phyloP scores from a whole-genome alignment of 2,329 filamentous ascomycete species.

The Trichoderma afroharzianum region DNA sequence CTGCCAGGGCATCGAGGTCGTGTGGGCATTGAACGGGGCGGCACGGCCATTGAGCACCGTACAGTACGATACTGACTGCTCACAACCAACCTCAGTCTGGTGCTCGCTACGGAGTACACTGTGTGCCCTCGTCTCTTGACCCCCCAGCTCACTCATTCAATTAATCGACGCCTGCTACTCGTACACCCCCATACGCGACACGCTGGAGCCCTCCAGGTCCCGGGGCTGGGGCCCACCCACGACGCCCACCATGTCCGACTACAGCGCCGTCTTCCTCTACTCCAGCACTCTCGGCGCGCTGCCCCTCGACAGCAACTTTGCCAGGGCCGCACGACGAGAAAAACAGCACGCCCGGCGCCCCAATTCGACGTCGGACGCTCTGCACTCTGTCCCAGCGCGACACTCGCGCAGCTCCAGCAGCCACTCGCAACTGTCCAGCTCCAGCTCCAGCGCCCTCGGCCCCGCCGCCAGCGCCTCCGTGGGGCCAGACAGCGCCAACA shows the following conservation, averaged over 20 bases:
- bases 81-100: no score
- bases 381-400: background rate
- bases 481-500: conserved; percentile 3
- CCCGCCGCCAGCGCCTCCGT: conserved; percentile 15
- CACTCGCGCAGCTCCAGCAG: conserved; percentile 19
- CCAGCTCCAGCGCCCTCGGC: conserved; percentile 6
- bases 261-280: conserved; percentile 14
- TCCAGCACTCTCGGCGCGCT: conserved; percentile 14
- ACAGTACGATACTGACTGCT: background rate
- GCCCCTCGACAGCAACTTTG: conserved; percentile 4
- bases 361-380: conserved; percentile 13
- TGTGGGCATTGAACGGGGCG: background rate
- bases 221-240: background rate
- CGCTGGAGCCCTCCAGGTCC: background rate
- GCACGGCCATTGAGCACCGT: background rate
- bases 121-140: background rate
- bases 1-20: background rate
- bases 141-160: background rate
- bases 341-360: conserved; percentile 16
- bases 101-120: background rate
- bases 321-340: conserved; percentile 14
- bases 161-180: background rate
- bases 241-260: conserved; percentile 11
- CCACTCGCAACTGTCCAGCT: conserved; percentile 16
- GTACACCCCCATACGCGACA: background rate